Evolutionary conservation across 2,329 filamentous ascomycete species (phyloP), one percentile per base, ranked within the genome.

Genomic region (Phialocephala sp.): DNA sequence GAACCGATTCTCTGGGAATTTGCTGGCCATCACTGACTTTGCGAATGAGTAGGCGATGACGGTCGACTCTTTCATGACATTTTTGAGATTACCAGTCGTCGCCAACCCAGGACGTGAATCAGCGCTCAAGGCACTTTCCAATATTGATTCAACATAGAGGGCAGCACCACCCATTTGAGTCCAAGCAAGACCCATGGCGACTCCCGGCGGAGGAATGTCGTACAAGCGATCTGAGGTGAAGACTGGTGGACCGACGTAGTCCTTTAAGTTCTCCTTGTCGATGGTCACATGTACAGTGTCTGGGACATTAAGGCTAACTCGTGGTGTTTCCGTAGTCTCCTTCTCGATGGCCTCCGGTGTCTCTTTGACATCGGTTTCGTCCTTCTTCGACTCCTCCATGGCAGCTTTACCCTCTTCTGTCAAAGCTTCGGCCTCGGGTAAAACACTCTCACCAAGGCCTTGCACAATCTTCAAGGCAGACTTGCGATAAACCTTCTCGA

Each of bases 401-500:
- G 92, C 92, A 39, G 86, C 87, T 78, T 96, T 96, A 73, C 92
- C 93, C 77, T 97, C 92, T 9, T 92, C 89, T 0, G 94, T 97
- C 64, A 97, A 80, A 5, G 92, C 93, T 69, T 92, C 88, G 24
- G 91, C 88, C 76, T 97, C 94, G 2, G 91, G 86, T 1, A 97
- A 80, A 0, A 85, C 91, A 6, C 93, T 90, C 75, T 97, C 94
- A 59, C 94, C 94, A 15, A 98, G 85, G 69, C 98, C 94, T 77
- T 94, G 91, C 14, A 99, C 94, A 71, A 99, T 99, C 81, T 97
- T 98, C 68, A 99, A 84, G 0, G 95, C 96, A 15, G 94, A 93
- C 80, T 99, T 99, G 65, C 95, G 89, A 80, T 97, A 99, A 2
- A 99, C 93, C 82, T 99, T 99, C 79, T 99, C 95, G 68, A 99